These are phyloP conservation scores for Nicotiana tomentosiformis DNA, from an alignment of 257 asterid genomes.

Conservation along the genomic window DNA sequence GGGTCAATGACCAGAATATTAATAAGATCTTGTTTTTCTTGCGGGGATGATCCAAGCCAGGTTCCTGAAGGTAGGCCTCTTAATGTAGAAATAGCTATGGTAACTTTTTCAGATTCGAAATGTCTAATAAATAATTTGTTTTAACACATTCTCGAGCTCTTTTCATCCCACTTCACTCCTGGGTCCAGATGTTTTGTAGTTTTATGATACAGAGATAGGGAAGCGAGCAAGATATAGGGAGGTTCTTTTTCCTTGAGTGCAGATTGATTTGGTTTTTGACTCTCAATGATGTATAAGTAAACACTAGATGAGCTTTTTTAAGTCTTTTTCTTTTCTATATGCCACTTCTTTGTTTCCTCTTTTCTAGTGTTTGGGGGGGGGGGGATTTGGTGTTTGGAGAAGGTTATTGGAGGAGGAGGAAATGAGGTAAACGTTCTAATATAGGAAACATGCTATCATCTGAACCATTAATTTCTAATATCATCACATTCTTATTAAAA, in stretches of 20 bases:
- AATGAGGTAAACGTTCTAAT: neutral
- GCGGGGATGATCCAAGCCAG: conserved; percentile 84
- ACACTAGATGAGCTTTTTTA: neutral
- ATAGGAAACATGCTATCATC: neutral
- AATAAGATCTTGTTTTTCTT: conserved; percentile 77
- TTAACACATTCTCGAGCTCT: neutral
- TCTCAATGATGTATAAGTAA: neutral
- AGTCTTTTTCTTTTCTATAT: neutral
- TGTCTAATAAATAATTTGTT: neutral
- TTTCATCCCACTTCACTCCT: neutral
- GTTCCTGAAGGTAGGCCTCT: conserved; percentile 61
- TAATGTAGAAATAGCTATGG: conserved; percentile 18
- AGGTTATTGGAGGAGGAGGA: neutral
- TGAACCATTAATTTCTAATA: neutral
- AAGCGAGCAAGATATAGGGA: neutral
- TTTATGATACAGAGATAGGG: neutral
- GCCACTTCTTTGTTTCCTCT: neutral
- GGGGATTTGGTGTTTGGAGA: neutral
- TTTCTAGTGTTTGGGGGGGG: neutral
- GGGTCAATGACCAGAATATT: conserved; percentile 45
- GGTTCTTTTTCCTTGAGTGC: neutral
- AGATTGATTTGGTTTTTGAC: neutral
- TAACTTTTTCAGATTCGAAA: conserved; percentile 3
- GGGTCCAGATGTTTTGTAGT: neutral
- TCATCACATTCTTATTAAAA: neutral